Evolutionary conservation across 352 stramenopile genomes (phyloP).

Genomic region (Phytopythium kandeliae): DNA sequence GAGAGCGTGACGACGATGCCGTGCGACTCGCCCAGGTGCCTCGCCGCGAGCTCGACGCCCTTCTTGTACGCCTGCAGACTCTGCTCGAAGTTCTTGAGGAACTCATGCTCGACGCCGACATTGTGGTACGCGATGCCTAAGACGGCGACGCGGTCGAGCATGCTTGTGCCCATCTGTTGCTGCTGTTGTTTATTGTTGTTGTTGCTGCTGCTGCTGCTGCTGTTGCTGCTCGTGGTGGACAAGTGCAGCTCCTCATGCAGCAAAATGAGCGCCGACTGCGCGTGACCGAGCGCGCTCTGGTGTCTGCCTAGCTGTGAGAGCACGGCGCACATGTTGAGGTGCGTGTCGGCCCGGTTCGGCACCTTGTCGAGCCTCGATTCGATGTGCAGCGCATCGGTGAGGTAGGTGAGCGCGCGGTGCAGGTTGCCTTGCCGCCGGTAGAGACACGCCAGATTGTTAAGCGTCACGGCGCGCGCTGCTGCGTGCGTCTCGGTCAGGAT

Average conservation of each 20-base stretch:
- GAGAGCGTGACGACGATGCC: conserved; percentile 90
- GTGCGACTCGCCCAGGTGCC: conserved; percentile 85
- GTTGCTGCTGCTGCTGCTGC: conserved; percentile 10
- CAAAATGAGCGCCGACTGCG: conserved; percentile 89
- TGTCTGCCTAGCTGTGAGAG: conserved; percentile 91
- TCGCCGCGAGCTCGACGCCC: conserved; percentile 82
- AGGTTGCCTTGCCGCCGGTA: conserved; percentile 89
- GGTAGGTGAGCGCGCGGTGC: conserved; percentile 87
- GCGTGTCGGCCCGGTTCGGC: conserved; percentile 90
- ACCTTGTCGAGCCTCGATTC: conserved; percentile 82
- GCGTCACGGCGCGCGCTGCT: conserved; percentile 82
- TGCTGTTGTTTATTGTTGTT: conserved; percentile 7
- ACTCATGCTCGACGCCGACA: conserved; percentile 94
- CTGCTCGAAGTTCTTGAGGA: conserved; percentile 90
- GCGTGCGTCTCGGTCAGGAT: conserved; percentile 90
- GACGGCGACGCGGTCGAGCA: conserved; percentile 88
- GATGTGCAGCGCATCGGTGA: conserved; percentile 92
- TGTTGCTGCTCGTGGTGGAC: conserved; percentile 6
- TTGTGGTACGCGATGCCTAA: conserved; percentile 95
- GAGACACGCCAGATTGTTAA: conserved; percentile 95
- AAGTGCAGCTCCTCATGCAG: conserved; percentile 91
- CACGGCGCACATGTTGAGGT: conserved; percentile 94
- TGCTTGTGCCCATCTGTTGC: conserved; percentile 23
- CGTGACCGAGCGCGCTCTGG: conserved; percentile 87
- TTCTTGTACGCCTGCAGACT: conserved; percentile 91